These are phyloP conservation scores for Oryza longistaminata DNA, from an alignment of 176 grass and related monocot species.

Conservation along the genomic window DNA sequence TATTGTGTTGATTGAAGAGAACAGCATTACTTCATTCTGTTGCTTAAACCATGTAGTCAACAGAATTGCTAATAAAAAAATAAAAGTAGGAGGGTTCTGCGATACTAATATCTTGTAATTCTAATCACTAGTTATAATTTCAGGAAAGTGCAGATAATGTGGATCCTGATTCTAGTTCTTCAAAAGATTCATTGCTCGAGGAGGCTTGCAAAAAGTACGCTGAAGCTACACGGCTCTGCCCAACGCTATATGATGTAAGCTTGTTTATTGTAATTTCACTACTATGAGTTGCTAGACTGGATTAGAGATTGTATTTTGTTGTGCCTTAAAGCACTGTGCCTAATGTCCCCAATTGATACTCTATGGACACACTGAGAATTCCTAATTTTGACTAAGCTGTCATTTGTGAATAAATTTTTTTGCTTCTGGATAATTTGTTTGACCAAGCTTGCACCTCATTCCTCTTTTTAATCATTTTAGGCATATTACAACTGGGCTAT, in stretches of 20 bases:
- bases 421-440: neutral
- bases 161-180: slow-evolving; percentile 62
- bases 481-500: slow-evolving; percentile 90
- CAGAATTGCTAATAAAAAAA: neutral
- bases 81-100: neutral
- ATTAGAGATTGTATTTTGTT: neutral
- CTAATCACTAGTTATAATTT: slow-evolving; percentile 30
- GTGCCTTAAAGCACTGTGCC: neutral
- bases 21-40: neutral
- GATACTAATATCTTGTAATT: neutral
- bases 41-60: slow-evolving; percentile 6
- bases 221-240: slow-evolving; percentile 72
- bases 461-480: slow-evolving; percentile 33
- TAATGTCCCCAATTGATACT: neutral
- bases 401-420: neutral
- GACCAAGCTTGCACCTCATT: neutral
- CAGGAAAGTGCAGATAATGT: slow-evolving; percentile 88
- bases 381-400: neutral
- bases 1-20: neutral
- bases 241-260: slow-evolving; percentile 80
- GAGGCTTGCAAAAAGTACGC: slow-evolving; percentile 89
- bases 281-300: neutral
- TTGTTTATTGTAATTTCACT: neutral
- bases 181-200: slow-evolving; percentile 81
- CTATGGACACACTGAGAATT: neutral